Conservation (phyloP, 2,329 filamentous ascomycete genomes). For the Daldinia eschscholtzii region DNA sequence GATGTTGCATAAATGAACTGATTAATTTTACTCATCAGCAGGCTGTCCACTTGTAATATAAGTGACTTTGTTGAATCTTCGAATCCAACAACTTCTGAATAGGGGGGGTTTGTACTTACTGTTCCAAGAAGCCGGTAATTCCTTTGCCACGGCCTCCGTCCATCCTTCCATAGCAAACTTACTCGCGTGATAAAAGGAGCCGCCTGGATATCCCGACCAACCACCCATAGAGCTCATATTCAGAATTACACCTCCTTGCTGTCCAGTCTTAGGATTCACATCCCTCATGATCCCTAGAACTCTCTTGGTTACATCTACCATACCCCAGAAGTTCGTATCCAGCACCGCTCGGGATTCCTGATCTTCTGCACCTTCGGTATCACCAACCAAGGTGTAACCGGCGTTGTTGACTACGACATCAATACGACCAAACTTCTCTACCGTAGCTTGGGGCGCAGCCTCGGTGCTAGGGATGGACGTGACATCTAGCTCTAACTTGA, state of each 20-base stretch:
- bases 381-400: conserved; percentile 50
- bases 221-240: conserved; percentile 68
- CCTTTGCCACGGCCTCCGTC: conserved; percentile 60
- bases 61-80: background rate
- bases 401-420: conserved; percentile 54
- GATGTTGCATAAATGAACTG: conserved; percentile 57
- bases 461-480: conserved; percentile 56
- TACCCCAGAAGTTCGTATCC: conserved; percentile 61
- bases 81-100: background rate
- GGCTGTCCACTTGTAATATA: conserved; percentile 48
- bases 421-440: conserved; percentile 53
- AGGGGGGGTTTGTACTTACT: conserved; percentile 47
- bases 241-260: conserved; percentile 64
- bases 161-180: conserved; percentile 63
- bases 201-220: conserved; percentile 52
- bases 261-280: conserved; percentile 49
- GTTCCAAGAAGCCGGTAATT: conserved; percentile 59
- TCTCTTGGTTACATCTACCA: conserved; percentile 55
- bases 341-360: conserved; percentile 54
- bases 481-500: conserved; percentile 63
- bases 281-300: conserved; percentile 57
- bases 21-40: conserved; percentile 25
- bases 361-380: conserved; percentile 51
- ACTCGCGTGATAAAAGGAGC: conserved; percentile 56
- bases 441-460: conserved; percentile 52